Base-by-base conservation (phyloP, 805 yeast genomes). In the Wickerhamiella vanderwaltii region DNA sequence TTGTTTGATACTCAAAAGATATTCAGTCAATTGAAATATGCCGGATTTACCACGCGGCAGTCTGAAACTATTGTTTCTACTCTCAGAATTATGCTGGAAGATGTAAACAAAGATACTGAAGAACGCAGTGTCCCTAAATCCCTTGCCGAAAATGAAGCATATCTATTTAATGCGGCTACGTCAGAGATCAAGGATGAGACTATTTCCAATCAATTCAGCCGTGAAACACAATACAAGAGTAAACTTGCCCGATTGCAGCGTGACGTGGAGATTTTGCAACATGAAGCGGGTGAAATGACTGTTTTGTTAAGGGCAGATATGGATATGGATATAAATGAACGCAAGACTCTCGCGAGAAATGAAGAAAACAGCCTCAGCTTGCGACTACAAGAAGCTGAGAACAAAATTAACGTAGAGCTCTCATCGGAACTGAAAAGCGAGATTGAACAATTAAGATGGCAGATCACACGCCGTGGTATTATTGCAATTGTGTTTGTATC, bases 401-500 rank as follows among this genome's bases (percentile, higher is more conserved):
- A 85, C 61, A 77, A 84, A 50, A 87, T 88, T 45, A 74, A 82
- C 18, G 81, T 91, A 4, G 81, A 81, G 50, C 69, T 91, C 50
- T 75, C 77, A 46, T 77, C 91, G 25, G 91, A 83, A 6, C 72
- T 86, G 56, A 75, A 84, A 55, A 78, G 91, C 0, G 91, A 85
- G 43, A 82, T 85, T 44, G 98, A 88, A 61, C 75, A 78, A 45
- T 67, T 88, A 46, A 69, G 97, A 52, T 88, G 98, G 98, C 85
- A 84, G 54, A 75, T 88, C 34, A 86, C 95, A 1, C 68, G 95
- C 43, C 73, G 91, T 57, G 96, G 96, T 7, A 64, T 91, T 25
- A 66, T 82, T 33, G 83, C 91, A 1, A 77, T 86, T 25, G 60
- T 81, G 17, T 65, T 77, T 1, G 67, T 79, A 47, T 82, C 82